Evolutionary conservation across 768 basidiomycete species (phyloP).

Genomic region (Pleurotus djamor): DNA sequence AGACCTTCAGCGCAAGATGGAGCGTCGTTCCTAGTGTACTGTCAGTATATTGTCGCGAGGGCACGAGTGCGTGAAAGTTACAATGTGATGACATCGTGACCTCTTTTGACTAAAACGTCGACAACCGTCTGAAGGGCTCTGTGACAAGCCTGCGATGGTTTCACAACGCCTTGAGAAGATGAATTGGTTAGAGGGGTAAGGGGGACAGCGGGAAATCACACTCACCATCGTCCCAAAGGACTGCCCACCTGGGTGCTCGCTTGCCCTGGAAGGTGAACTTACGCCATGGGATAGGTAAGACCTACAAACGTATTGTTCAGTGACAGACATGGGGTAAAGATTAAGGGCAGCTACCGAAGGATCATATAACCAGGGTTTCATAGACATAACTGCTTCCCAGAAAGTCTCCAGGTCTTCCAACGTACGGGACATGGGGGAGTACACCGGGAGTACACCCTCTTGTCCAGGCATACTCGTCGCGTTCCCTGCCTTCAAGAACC

Average conservation of each 20-base stretch:
- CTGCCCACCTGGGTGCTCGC: slow-evolving; percentile 45
- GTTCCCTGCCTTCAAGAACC: slow-evolving; percentile 47
- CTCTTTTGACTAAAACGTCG: slow-evolving; percentile 36
- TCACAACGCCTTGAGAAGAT: slow-evolving; percentile 45
- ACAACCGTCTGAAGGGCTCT: slow-evolving; percentile 51
- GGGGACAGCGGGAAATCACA: not conserved
- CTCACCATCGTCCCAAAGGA: slow-evolving; percentile 65
- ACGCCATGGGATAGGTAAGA: slow-evolving; percentile 41
- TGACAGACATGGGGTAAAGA: slow-evolving; percentile 11
- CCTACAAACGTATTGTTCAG: slow-evolving; percentile 18
- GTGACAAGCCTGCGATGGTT: slow-evolving; percentile 56
- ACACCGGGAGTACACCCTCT: slow-evolving; percentile 53
- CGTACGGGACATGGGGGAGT: slow-evolving; percentile 61
- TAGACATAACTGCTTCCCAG: slow-evolving; percentile 58
- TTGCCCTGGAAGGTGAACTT: slow-evolving; percentile 23
- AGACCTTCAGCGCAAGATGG: slow-evolving; percentile 51
- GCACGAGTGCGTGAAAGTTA: slow-evolving; percentile 15
- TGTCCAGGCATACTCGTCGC: slow-evolving; percentile 49
- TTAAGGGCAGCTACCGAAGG: slow-evolving; percentile 28
- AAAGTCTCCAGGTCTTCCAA: slow-evolving; percentile 61
- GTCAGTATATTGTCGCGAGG: too few species aligned
- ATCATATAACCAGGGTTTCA: slow-evolving; percentile 68
- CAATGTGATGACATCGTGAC: slow-evolving; percentile 50
- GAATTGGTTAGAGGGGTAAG: slow-evolving; percentile 12
- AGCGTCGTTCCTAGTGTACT: slow-evolving; percentile 25